These are phyloP conservation scores for Epichloe brachyelytri DNA, from an alignment of 2,329 filamentous ascomycete species.

Conservation along the genomic window DNA sequence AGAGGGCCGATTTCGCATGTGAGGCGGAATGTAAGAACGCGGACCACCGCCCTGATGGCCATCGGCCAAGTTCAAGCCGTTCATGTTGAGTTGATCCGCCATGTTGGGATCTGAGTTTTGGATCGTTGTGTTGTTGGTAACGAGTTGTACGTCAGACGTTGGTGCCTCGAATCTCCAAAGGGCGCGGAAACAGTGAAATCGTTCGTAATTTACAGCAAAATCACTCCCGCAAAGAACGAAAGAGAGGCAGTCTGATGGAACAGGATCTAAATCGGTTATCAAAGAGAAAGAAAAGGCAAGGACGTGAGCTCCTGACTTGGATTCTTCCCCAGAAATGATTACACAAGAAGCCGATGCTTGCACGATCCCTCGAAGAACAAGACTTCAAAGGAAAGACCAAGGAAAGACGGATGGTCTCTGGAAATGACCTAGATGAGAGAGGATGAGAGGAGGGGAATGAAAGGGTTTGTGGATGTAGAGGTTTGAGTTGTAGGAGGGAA, in stretches of 20 bases:
- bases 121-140: not conserved
- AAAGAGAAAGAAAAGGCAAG: constrained; percentile 19
- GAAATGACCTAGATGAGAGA: constrained; percentile 16
- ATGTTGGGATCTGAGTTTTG: constrained; percentile 36
- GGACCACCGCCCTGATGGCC: constrained; percentile 14
- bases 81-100: constrained; percentile 78
- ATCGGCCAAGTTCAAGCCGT: constrained; percentile 51
- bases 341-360: constrained; percentile 19
- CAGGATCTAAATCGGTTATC: constrained; percentile 13
- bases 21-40: constrained; percentile 75
- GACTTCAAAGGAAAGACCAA: constrained; percentile 35
- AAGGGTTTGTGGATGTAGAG: constrained; percentile 18
- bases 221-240: constrained; percentile 18
- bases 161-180: not conserved
- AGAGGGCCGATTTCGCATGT: constrained; percentile 50
- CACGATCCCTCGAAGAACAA: constrained; percentile 28
- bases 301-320: constrained; percentile 17
- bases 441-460: constrained; percentile 18
- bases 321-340: constrained; percentile 20
- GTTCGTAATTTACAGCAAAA: constrained; percentile 8
- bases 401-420: constrained; percentile 23
- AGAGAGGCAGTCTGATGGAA: constrained; percentile 18
- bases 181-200: constrained; percentile 2
- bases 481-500: constrained; percentile 22
- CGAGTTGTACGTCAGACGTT: not conserved